Conservation (phyloP, 1,139 yeast genomes). For the Pichia sp. region DNA sequence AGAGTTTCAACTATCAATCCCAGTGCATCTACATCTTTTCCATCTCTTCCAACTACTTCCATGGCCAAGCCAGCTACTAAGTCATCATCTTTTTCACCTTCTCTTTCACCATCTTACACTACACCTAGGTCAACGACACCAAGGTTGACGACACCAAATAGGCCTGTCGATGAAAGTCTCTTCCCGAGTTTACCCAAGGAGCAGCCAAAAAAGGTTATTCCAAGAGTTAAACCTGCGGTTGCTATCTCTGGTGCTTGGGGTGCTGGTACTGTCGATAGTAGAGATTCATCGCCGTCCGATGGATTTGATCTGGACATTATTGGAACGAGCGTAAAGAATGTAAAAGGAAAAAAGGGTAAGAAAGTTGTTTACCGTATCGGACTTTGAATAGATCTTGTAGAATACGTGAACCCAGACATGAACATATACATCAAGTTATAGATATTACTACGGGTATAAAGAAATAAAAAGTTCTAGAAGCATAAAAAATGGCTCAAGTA, state of each 20-base stretch:
- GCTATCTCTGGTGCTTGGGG: slow-evolving; percentile 35
- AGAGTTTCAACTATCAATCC: background rate
- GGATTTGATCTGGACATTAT: slow-evolving; percentile 26
- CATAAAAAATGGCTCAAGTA: background rate
- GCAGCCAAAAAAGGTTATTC: slow-evolving; percentile 35
- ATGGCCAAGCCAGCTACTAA: background rate
- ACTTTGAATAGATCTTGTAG: slow-evolving; percentile 12
- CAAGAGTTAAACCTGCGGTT: slow-evolving; percentile 37
- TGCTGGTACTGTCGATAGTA: slow-evolving; percentile 3
- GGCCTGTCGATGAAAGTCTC: background rate
- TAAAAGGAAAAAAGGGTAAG: slow-evolving; percentile 37
- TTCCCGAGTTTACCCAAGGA: slow-evolving; percentile 52
- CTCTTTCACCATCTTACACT: background rate
- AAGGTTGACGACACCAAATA: slow-evolving; percentile 7
- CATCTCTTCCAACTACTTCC: slow-evolving; percentile 17
- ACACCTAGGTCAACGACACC: slow-evolving; percentile 13
- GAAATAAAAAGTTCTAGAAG: background rate
- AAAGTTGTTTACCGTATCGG: slow-evolving; percentile 45
- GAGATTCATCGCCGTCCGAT: slow-evolving; percentile 12
- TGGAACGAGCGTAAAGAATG: slow-evolving; percentile 16
- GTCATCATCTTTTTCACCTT: slow-evolving; percentile 15
- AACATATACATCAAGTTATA: background rate
- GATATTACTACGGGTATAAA: background rate
- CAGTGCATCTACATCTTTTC: slow-evolving; percentile 1
- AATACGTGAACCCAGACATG: background rate